These are phyloP conservation scores for Raffaelea deltoideospora DNA, from an alignment of 2,329 filamentous ascomycete genomes.

Conservation along the genomic window DNA sequence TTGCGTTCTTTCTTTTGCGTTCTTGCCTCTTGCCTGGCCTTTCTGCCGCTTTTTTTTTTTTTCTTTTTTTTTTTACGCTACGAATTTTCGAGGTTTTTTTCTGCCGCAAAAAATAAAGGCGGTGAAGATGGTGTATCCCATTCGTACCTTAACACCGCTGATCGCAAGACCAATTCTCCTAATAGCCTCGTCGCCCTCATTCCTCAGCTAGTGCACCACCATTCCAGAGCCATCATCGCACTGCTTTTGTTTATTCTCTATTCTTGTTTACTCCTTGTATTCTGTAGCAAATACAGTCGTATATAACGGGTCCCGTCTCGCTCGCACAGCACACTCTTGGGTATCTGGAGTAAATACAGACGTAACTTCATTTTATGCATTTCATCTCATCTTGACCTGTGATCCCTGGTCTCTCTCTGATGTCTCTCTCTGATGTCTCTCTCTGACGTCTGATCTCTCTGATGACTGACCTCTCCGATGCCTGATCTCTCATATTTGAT, in stretches of 20 bases:
- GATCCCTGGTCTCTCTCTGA: neutral
- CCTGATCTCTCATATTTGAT: too few relatives aligned
- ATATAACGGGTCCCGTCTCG: too few relatives aligned
- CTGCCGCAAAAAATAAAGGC: constrained; percentile 6
- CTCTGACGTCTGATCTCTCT: too few relatives aligned
- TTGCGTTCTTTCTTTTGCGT: neutral
- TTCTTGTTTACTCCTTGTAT: neutral
- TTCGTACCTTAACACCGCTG: too few relatives aligned
- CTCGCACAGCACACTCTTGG: constrained; percentile 3
- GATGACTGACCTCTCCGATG: too few relatives aligned
- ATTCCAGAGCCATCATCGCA: too few relatives aligned
- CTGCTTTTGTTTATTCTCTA: neutral
- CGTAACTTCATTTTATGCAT: constrained; percentile 1
- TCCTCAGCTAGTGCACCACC: too few relatives aligned
- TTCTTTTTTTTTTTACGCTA: neutral
- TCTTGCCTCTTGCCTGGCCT: neutral
- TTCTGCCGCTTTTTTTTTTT: constrained; percentile 1
- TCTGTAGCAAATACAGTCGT: neutral
- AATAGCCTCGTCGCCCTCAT: too few relatives aligned
- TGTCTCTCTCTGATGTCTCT: too few relatives aligned
- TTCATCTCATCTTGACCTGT: neutral
- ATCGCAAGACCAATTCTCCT: too few relatives aligned
- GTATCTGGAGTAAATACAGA: constrained; percentile 3
- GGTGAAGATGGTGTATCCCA: constrained; percentile 1
- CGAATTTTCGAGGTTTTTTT: too few relatives aligned